These are phyloP conservation scores for Nothopassalora personata DNA, from an alignment of 2,329 filamentous ascomycete genomes.

Conservation along the genomic window DNA sequence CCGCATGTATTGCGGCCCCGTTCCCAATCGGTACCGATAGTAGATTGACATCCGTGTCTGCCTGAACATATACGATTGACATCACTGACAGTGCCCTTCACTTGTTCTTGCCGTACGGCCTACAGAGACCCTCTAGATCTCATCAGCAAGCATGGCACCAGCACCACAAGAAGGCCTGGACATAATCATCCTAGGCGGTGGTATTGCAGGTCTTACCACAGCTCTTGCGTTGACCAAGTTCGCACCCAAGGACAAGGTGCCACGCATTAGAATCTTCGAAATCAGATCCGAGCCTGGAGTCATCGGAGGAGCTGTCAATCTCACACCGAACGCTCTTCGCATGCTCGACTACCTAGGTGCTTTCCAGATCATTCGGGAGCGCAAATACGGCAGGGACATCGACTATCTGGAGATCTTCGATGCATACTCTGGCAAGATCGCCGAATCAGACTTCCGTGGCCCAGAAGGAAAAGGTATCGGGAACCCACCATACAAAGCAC, in stretches of 20 bases:
- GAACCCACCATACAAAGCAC: constrained; percentile 40
- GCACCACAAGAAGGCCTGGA: constrained; percentile 29
- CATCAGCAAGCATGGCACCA: constrained; percentile 22
- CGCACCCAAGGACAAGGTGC: constrained; percentile 33
- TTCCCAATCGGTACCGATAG: not conserved
- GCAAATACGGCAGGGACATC: constrained; percentile 39
- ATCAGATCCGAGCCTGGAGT: constrained; percentile 43
- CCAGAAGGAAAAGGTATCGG: constrained; percentile 41
- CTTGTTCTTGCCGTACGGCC: not conserved
- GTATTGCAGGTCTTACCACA: constrained; percentile 48
- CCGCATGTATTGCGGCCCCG: constrained; percentile 2
- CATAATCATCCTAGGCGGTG: constrained; percentile 49
- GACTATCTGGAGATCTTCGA: constrained; percentile 44
- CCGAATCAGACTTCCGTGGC: constrained; percentile 40
- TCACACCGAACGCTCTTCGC: constrained; percentile 45
- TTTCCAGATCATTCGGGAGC: constrained; percentile 34
- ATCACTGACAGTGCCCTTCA: not conserved
- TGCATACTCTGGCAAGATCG: constrained; percentile 40
- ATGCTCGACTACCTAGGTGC: constrained; percentile 35
- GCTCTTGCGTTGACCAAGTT: constrained; percentile 46
- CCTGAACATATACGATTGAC: not conserved
- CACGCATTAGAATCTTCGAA: constrained; percentile 46
- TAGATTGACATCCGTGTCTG: not conserved
- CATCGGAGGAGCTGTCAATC: constrained; percentile 43
- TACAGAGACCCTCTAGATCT: not conserved